phyloP scores from a whole-genome alignment of 345 rosid species.

The Brassica rapa region DNA sequence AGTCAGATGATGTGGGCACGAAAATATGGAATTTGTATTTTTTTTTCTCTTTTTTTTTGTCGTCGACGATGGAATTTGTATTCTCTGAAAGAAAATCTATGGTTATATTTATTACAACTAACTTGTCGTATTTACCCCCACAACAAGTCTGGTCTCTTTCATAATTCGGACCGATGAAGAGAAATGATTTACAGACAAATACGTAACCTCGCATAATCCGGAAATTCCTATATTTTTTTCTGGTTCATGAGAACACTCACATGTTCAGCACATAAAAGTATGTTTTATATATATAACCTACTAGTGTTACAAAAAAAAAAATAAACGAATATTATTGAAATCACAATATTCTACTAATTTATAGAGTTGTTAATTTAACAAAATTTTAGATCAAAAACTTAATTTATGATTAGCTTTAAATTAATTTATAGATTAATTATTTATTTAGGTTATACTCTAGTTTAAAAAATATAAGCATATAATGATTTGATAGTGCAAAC shows the following conservation, averaged over 20 bases:
- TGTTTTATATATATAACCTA: background rate
- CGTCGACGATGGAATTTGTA: background rate
- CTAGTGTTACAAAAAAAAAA: background rate
- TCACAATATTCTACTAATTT: background rate
- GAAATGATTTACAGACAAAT: background rate
- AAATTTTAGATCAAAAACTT: background rate
- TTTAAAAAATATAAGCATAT: background rate
- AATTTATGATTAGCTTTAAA: background rate
- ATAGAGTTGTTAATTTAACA: background rate
- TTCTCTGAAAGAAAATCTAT: constrained; percentile 29
- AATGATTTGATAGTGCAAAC: background rate
- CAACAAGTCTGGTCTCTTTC: constrained; percentile 30
- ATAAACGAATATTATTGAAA: background rate
- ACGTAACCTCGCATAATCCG: background rate
- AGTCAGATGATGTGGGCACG: constrained; percentile 24
- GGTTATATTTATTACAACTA: constrained; percentile 34
- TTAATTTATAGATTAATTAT: background rate
- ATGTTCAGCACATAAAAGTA: background rate
- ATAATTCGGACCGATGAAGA: background rate
- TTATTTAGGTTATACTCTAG: background rate
- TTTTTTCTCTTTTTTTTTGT: background rate
- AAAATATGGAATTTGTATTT: background rate
- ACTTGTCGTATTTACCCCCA: constrained; percentile 11
- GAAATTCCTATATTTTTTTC: background rate
- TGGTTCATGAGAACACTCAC: background rate